A percentile compares a stretch with the other conserved stretches of the same genome.
Conservation (phyloP, 495 filamentous ascomycete genomes). For the Pyrenula aspistea region DNA sequence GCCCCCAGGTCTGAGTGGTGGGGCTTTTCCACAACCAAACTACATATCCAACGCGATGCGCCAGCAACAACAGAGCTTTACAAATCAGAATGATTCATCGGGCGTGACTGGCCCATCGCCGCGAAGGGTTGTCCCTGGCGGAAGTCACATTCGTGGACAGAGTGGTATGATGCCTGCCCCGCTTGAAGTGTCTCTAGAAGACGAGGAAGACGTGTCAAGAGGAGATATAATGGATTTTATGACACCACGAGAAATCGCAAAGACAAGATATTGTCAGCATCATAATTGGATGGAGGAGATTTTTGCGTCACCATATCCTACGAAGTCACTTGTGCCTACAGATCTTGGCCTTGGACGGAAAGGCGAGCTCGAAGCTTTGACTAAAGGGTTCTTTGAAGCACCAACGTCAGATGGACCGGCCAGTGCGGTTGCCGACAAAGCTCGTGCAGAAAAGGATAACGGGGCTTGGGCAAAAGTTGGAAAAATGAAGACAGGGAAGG, state of each 20-base stretch:
- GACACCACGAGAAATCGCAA: conserved; percentile 77
- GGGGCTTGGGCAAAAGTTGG: conserved; percentile 31
- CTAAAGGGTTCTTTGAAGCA: conserved; percentile 65
- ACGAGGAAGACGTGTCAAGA: conserved; percentile 75
- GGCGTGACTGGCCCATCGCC: conserved; percentile 11
- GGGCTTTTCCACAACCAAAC: conserved; percentile 2
- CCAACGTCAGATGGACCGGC: conserved; percentile 22
- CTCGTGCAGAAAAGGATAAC: neutral
- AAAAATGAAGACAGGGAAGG: conserved; percentile 52
- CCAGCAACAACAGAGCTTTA: conserved; percentile 22
- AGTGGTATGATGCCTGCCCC: conserved; percentile 22
- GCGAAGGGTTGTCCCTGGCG: conserved; percentile 10
- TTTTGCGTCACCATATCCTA: conserved; percentile 74
- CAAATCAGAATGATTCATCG: conserved; percentile 17
- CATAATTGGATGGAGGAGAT: conserved; percentile 99
- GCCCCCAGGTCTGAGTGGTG: conserved; percentile 30
- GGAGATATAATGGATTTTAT: conserved; percentile 83
- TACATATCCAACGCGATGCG: conserved; percentile 15
- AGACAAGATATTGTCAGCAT: conserved; percentile 77
- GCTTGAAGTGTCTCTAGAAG: conserved; percentile 54
- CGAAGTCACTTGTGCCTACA: conserved; percentile 70
- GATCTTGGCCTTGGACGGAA: conserved; percentile 80
- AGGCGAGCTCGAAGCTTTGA: conserved; percentile 72
- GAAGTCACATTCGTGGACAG: conserved; percentile 23
- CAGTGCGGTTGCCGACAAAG: conserved; percentile 4